These are phyloP conservation scores for Alternaria hordeiaustralica DNA, from an alignment of 2,329 filamentous ascomycete genomes.

Conservation along the genomic window DNA sequence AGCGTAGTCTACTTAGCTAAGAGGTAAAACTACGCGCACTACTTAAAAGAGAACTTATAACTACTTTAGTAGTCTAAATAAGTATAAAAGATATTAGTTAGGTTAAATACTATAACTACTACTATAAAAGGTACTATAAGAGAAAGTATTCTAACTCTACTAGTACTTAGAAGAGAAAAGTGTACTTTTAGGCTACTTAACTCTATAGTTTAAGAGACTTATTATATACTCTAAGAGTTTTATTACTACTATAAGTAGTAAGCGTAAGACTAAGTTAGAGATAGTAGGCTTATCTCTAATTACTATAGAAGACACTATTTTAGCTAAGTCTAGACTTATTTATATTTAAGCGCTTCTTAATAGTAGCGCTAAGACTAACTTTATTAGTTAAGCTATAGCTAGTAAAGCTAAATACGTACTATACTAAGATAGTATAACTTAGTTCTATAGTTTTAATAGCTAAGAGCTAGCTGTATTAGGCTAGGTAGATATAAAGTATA, in stretches of 20 bases:
- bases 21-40: too few species aligned
- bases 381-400: background rate
- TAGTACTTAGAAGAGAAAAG: background rate
- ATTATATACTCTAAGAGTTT: background rate
- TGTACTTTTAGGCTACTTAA: background rate
- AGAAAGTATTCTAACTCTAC: slow-evolving; percentile 5
- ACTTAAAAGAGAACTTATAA: too few species aligned
- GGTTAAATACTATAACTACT: background rate
- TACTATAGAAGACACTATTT: background rate
- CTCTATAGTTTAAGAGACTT: background rate
- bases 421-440: too few species aligned
- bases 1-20: too few species aligned
- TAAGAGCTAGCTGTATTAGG: too few species aligned
- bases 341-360: background rate
- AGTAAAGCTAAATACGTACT: background rate
- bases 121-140: background rate
- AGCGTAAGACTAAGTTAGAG: too few species aligned
- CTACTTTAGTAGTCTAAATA: background rate
- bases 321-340: background rate
- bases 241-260: too few species aligned
- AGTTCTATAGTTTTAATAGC: too few species aligned
- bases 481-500: too few species aligned
- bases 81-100: background rate
- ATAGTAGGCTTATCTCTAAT: background rate
- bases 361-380: background rate